Evolutionary conservation across 495 filamentous ascomycete species (phyloP), one percentile per base, ranked within the genome.

Genomic region (Pyrenopolyporus hunteri): DNA sequence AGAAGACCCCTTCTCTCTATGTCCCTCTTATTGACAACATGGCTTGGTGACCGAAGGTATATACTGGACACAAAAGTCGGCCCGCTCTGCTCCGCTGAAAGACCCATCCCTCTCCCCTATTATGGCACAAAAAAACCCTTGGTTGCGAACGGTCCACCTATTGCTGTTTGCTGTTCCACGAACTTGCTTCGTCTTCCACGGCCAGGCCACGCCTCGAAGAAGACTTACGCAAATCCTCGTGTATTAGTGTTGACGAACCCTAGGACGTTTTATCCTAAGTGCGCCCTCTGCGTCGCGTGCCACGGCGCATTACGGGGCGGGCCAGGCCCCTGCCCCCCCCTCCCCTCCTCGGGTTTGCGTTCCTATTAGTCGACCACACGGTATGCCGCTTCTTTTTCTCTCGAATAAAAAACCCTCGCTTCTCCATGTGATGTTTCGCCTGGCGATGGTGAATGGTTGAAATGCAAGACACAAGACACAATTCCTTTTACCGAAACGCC

Each of bases 91-190:
- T n/a, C n/a, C n/a, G n/a, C n/a, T n/a, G n/a, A n/a, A n/a, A n/a
- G n/a, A n/a, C n/a, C n/a, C 16, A 20, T 14, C 31, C 23, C 52
- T 23, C 16, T 29, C 29, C 13, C 31, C 23, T 46, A 45, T 52
- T 59, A 59, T 59, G 14, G 37, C 57, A 59, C 46, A 59, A 51
- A 59, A 25, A 59, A 56, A n/a, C n/a, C 45, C 55, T 36, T 19
- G 45, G 45, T 10, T n/a, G 26, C 43, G 25, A 35, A 19, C 28
- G 35, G 26, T 42, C 25, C 16, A 11, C 8, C 19, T n/a, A 6
- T 5, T 5, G 37, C 23, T 23, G 17, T 20, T 42, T 10, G 37
- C 6, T 4, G 19, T 16, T 14, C 17, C 6, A 13, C 37, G 17
- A 42, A 42, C 17, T 23, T 10, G n/a, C n/a, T n/a, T n/a, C n/a